Conservation (phyloP, 1,284 basidiomycete species). For the Farysia itapuensis region DNA sequence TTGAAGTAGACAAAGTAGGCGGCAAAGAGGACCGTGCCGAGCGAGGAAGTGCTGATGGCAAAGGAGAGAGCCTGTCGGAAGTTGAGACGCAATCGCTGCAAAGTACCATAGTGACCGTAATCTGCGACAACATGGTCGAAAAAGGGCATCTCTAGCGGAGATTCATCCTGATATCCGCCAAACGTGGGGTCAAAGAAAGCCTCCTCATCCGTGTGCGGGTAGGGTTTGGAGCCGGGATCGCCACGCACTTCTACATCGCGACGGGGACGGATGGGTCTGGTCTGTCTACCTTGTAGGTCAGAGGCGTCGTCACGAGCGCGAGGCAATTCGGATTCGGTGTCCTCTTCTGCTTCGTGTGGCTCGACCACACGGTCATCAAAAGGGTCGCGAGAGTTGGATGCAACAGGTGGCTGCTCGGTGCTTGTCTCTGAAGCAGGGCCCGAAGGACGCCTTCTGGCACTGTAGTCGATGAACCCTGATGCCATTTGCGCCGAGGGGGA, state of each 20-base stretch:
- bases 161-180: constrained; percentile 34
- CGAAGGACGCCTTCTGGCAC: constrained; percentile 15
- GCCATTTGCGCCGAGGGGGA: constrained; percentile 4
- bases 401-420: constrained; percentile 4
- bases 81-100: constrained; percentile 42
- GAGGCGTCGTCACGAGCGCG: background rate
- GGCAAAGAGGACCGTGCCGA: constrained; percentile 37
- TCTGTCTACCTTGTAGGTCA: too few relatives aligned
- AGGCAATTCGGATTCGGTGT: background rate
- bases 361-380: constrained; percentile 3
- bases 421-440: constrained; percentile 18
- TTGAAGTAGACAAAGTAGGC: constrained; percentile 52
- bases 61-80: constrained; percentile 52
- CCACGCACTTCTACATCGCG: constrained; percentile 21
- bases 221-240: constrained; percentile 7
- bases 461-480: constrained; percentile 44
- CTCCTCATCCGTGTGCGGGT: constrained; percentile 13
- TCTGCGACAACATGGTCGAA: constrained; percentile 55
- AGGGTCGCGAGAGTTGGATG: constrained; percentile 2
- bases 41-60: constrained; percentile 21
- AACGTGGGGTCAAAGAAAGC: constrained; percentile 49
- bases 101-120: constrained; percentile 46
- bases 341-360: too few relatives aligned
- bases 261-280: too few relatives aligned
- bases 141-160: constrained; percentile 51